Percentiles rank a stretch among this genome's conserved stretches.
These are phyloP conservation scores for Neonectria ditissima DNA, from an alignment of 2,329 filamentous ascomycete genomes.

Conservation along the genomic window DNA sequence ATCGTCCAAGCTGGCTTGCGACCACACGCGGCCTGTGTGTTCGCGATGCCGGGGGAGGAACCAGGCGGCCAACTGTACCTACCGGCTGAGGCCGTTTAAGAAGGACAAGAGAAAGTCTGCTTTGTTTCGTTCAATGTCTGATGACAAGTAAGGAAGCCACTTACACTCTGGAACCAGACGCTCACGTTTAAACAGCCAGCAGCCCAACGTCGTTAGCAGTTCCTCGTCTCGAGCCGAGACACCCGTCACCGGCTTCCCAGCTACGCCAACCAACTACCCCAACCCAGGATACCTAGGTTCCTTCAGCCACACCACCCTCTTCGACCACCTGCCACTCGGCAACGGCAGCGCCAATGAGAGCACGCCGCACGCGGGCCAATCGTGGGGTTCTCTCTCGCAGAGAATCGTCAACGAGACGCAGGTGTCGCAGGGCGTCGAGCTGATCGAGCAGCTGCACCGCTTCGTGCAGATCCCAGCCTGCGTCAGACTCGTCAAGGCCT, in stretches of 20 bases:
- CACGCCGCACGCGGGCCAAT: neutral
- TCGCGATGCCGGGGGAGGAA: conserved; percentile 37
- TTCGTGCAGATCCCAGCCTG: conserved; percentile 8
- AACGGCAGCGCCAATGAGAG: neutral
- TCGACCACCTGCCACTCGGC: conserved; percentile 24
- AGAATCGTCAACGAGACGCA: conserved; percentile 1
- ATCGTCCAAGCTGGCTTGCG: conserved; percentile 41
- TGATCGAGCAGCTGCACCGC: conserved; percentile 12
- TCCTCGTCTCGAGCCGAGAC: neutral
- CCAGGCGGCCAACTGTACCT: conserved; percentile 9
- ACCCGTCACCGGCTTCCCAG: neutral
- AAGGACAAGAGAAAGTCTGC: neutral
- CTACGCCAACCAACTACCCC: conserved; percentile 28
- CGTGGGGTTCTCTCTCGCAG: neutral
- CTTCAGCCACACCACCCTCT: conserved; percentile 36
- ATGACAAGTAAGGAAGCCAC: conserved; percentile 6
- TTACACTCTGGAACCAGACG: no score
- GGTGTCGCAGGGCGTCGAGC: conserved; percentile 10
- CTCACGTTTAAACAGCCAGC: neutral
- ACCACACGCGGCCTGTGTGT: conserved; percentile 45
- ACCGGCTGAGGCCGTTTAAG: conserved; percentile 24
- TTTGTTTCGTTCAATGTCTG: neutral
- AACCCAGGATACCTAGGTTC: conserved; percentile 42
- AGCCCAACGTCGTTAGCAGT: neutral
- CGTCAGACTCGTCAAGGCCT: conserved; percentile 5